These are phyloP conservation scores for Trichoderma guizhouense DNA, from an alignment of 2,329 filamentous ascomycete genomes.

Conservation along the genomic window DNA sequence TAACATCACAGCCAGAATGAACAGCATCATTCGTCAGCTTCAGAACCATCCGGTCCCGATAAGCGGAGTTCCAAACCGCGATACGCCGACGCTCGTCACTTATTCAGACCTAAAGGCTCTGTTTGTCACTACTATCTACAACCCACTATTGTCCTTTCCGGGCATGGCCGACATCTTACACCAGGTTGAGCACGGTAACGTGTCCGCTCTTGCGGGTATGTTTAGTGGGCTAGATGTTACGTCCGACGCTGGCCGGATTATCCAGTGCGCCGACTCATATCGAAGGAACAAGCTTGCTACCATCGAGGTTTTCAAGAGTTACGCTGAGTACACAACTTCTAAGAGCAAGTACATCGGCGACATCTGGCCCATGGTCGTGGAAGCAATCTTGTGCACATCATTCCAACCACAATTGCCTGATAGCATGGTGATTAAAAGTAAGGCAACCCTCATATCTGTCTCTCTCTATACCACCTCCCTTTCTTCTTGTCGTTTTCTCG, in stretches of 20 bases:
- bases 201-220: background rate
- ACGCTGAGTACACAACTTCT: background rate
- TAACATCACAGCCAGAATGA: background rate
- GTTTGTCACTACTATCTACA: background rate
- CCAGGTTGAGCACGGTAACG: background rate
- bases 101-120: constrained; percentile 1
- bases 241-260: background rate
- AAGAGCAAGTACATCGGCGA: constrained; percentile 5
- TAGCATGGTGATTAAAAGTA: background rate
- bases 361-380: background rate
- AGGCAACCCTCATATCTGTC: background rate
- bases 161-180: background rate
- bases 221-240: background rate
- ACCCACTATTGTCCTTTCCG: background rate
- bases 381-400: background rate
- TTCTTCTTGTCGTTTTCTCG: background rate
- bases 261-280: constrained; percentile 1
- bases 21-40: background rate
- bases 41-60: background rate
- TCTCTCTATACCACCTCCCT: background rate
- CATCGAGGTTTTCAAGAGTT: background rate
- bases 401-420: background rate
- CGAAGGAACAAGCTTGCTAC: background rate
- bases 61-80: background rate
- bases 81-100: background rate